phyloP scores from a whole-genome alignment of 176 grass and related monocot genomes.

The Lolium rigidum region DNA sequence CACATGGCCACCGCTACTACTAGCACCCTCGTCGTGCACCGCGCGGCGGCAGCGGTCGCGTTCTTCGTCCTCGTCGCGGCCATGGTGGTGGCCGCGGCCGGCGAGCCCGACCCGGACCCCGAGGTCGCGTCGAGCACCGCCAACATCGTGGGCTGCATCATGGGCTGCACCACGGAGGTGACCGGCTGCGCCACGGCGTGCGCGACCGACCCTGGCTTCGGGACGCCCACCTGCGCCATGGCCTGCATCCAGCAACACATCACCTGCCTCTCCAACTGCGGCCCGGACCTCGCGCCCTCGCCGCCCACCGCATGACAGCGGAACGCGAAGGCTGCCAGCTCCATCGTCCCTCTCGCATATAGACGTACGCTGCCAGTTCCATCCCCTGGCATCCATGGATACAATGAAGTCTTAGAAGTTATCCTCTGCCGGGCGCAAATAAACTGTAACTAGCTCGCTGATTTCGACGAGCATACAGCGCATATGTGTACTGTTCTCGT shows the following conservation, averaged over 20 bases:
- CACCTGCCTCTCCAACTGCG: constrained; percentile 26
- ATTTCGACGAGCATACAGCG: too few species aligned
- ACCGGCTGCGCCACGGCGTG: constrained; percentile 27
- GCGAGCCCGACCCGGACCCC: constrained; percentile 5
- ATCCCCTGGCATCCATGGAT: neutral
- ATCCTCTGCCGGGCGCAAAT: neutral
- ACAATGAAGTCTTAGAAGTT: neutral
- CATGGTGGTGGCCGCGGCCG: neutral
- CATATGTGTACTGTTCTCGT: neutral
- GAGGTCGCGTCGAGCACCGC: neutral
- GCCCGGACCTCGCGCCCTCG: neutral
- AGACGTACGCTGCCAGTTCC: neutral
- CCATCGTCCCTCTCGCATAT: too few species aligned
- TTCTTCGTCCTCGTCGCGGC: neutral
- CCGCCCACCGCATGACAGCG: neutral
- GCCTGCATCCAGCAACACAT: constrained; percentile 39
- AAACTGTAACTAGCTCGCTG: neutral
- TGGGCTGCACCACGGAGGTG: constrained; percentile 29
- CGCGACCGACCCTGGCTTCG: neutral
- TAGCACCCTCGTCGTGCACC: neutral
- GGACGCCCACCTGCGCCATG: constrained; percentile 40
- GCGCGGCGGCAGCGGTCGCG: neutral
- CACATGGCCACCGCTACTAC: constrained; percentile 4
- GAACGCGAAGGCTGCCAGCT: neutral
- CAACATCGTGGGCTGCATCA: constrained; percentile 25